Conservation (phyloP, 1,284 basidiomycete genomes). For the Coniophora puteana region DNA sequence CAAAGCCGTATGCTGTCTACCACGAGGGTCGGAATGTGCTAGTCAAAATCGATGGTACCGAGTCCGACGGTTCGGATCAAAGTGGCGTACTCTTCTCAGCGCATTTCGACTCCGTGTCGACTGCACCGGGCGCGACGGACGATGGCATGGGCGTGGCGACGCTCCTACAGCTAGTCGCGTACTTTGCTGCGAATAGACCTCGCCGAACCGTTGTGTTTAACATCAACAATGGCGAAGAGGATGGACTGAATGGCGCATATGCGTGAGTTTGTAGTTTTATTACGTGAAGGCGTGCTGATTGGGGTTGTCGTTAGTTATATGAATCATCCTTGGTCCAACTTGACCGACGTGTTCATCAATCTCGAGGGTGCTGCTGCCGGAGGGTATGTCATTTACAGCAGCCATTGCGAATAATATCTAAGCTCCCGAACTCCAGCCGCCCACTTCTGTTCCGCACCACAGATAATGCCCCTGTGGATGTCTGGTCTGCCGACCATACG, state of each 20-base stretch:
- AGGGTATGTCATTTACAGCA: constrained; percentile 44
- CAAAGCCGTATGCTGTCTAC: constrained; percentile 34
- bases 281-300: constrained; percentile 6
- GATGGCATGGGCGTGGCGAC: constrained; percentile 73
- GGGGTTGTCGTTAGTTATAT: constrained; percentile 46
- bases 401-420: background rate
- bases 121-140: constrained; percentile 71
- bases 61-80: constrained; percentile 26
- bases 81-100: constrained; percentile 71
- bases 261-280: constrained; percentile 37
- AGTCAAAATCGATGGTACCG: constrained; percentile 62
- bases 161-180: constrained; percentile 60
- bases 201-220: constrained; percentile 69
- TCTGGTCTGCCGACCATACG: constrained; percentile 43
- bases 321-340: constrained; percentile 68
- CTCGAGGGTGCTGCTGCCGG: constrained; percentile 79
- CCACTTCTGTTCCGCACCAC: constrained; percentile 67
- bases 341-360: constrained; percentile 67
- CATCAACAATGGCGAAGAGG: constrained; percentile 81
- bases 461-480: constrained; percentile 44
- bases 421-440: constrained; percentile 36
- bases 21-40: constrained; percentile 74
- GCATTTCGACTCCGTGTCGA: constrained; percentile 78
- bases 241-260: constrained; percentile 68
- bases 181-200: constrained; percentile 50